Conservation (phyloP, 2,329 filamentous ascomycete genomes). For the Achaetomium macrosporum region DNA sequence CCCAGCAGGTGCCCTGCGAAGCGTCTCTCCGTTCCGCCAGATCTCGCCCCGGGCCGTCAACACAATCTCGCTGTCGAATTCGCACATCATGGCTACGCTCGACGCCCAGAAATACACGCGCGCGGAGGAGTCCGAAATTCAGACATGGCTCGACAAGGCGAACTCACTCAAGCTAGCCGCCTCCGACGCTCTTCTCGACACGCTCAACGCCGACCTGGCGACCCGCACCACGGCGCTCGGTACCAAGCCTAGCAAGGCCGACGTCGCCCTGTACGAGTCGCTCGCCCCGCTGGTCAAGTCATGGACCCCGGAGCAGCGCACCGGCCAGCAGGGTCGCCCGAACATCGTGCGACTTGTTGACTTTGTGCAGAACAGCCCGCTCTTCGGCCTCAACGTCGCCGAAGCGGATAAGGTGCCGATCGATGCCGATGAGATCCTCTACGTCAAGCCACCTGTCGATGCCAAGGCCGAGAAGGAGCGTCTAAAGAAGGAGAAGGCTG, state of each 20-base stretch:
- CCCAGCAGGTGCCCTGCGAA: conserved; percentile 30
- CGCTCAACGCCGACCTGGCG: conserved; percentile 80
- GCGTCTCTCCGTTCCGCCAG: conserved; percentile 31
- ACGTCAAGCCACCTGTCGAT: conserved; percentile 83
- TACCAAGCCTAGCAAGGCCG: conserved; percentile 80
- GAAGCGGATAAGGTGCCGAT: conserved; percentile 71
- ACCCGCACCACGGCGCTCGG: conserved; percentile 86
- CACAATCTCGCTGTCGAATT: conserved; percentile 18
- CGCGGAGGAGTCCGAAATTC: conserved; percentile 78
- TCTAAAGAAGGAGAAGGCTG: conserved; percentile 92
- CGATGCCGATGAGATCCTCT: conserved; percentile 73
- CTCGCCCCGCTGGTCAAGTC: conserved; percentile 69
- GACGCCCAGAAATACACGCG: conserved; percentile 64
- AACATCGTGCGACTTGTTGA: conserved; percentile 89
- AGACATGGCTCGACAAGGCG: conserved; percentile 79
- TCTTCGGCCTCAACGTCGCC: conserved; percentile 64
- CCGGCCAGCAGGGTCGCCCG: conserved; percentile 81
- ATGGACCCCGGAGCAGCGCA: conserved; percentile 82
- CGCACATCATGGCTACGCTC: conserved; percentile 59
- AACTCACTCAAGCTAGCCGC: conserved; percentile 60
- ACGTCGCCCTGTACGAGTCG: conserved; percentile 75
- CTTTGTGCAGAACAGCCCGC: conserved; percentile 85
- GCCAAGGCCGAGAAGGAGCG: conserved; percentile 94
- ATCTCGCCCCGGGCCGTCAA: conserved; percentile 17
- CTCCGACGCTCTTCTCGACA: conserved; percentile 64